Evolutionary conservation across 2,329 filamentous ascomycete genomes (phyloP).

Genomic region (Graphium sp.): DNA sequence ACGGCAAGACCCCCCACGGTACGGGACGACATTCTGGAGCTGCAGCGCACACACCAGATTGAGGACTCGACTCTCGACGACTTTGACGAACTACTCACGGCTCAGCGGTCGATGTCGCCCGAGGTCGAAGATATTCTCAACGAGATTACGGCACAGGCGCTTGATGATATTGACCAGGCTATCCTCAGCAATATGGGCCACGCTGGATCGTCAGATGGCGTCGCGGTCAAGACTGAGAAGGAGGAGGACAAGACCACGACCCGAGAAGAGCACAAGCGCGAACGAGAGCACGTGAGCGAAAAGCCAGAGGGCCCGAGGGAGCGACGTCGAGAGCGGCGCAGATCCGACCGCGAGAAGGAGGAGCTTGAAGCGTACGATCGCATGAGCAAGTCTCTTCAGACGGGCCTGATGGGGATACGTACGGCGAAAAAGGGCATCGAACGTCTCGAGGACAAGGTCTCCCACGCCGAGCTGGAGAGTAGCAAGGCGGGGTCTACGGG

Average conservation of each 20-base stretch:
- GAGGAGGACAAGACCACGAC: conserved; percentile 13
- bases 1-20: conserved; percentile 35
- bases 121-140: conserved; percentile 7
- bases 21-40: conserved; percentile 35
- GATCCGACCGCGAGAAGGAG: conserved; percentile 7
- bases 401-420: conserved; percentile 32
- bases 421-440: conserved; percentile 41
- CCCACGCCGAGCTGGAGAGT: conserved; percentile 16
- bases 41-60: conserved; percentile 33
- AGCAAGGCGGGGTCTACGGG: conserved; percentile 3
- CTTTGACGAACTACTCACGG: conserved; percentile 28
- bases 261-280: too few relatives aligned
- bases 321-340: conserved; percentile 1
- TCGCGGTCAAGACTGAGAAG: conserved; percentile 4
- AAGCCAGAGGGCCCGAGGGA: too few relatives aligned
- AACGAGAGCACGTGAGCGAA: too few relatives aligned
- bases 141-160: conserved; percentile 6
- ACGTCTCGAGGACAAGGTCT: conserved; percentile 34
- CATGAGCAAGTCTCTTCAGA: conserved; percentile 34
- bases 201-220: too few relatives aligned
- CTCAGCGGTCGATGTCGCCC: conserved; percentile 1
- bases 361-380: conserved; percentile 27
- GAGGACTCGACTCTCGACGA: conserved; percentile 45
- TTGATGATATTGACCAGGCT: conserved; percentile 5
- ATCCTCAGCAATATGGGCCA: too few relatives aligned